These are phyloP conservation scores for Beverwykella pulmonaria DNA, from an alignment of 495 filamentous ascomycete genomes.

Conservation along the genomic window DNA sequence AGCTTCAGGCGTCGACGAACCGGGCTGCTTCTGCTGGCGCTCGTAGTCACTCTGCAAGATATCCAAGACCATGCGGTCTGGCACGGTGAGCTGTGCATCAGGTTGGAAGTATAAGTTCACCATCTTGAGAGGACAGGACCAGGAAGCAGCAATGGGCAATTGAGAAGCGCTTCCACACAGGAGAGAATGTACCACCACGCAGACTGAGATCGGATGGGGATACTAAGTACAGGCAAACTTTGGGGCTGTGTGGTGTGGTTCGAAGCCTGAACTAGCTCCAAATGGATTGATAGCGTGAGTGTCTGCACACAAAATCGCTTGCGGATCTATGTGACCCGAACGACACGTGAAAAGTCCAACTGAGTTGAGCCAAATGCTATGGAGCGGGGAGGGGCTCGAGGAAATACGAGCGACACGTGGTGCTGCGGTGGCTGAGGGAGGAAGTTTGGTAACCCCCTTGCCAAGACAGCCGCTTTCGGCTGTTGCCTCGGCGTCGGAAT, in stretches of 20 bases:
- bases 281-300: too few species aligned
- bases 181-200: not conserved
- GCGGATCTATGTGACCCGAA: not conserved
- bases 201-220: not conserved
- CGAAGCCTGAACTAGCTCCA: too few species aligned
- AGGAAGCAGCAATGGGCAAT: not conserved
- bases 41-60: constrained; percentile 23
- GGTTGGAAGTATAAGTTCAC: constrained; percentile 28
- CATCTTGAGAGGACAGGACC: constrained; percentile 6
- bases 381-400: too few species aligned
- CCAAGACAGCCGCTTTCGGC: not conserved
- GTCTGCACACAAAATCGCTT: too few species aligned
- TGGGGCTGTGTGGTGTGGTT: too few species aligned
- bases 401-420: too few species aligned
- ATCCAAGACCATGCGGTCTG: constrained; percentile 27
- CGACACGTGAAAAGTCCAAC: not conserved
- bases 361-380: not conserved
- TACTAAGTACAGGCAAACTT: too few species aligned
- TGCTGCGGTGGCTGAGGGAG: too few species aligned
- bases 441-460: too few species aligned
- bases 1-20: not conserved
- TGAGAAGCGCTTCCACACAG: not conserved
- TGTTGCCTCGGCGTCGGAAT: not conserved
- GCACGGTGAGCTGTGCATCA: constrained; percentile 22
- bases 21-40: constrained; percentile 2